phyloP scores from a whole-genome alignment of 352 stramenopile species.

The Stephanocyclus meneghinianus region DNA sequence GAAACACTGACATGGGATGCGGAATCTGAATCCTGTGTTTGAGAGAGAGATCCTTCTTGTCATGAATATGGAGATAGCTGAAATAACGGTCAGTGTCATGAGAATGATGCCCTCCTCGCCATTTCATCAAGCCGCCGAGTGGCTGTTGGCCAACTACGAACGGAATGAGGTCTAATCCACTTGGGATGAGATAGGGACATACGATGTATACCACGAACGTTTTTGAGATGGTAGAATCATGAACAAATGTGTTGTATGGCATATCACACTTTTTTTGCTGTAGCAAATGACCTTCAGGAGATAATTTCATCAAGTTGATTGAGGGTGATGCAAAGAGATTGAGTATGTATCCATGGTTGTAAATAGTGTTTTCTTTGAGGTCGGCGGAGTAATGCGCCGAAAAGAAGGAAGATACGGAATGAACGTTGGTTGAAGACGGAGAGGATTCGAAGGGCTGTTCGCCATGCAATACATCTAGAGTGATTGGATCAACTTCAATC shows the following conservation, averaged over 20 bases:
- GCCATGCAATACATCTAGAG: constrained; percentile 38
- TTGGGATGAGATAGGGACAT: constrained; percentile 10
- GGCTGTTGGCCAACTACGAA: constrained; percentile 13
- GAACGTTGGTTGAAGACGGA: background rate
- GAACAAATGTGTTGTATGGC: constrained; percentile 39
- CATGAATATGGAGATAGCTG: constrained; percentile 19
- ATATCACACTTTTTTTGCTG: constrained; percentile 25
- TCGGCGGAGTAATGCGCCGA: constrained; percentile 34
- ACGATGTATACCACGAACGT: constrained; percentile 23
- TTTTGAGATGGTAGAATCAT: constrained; percentile 36
- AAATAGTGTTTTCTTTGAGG: constrained; percentile 35
- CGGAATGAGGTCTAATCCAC: constrained; percentile 5
- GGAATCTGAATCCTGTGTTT: constrained; percentile 19
- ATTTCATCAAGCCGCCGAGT: constrained; percentile 26
- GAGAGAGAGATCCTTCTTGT: constrained; percentile 7
- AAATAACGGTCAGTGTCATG: background rate
- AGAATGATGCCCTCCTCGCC: constrained; percentile 9
- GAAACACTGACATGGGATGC: constrained; percentile 17
- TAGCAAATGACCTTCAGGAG: constrained; percentile 19
- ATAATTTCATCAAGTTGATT: constrained; percentile 48
- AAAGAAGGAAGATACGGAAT: constrained; percentile 29
- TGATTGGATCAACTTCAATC: constrained; percentile 47
- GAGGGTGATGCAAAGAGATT: constrained; percentile 4
- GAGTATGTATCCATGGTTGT: constrained; percentile 39
- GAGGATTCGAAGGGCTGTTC: constrained; percentile 12